Percentiles rank a stretch among this genome's conserved stretches.
These are phyloP conservation scores for Lizanozyma gosingica DNA, from an alignment of 1,139 yeast species.

Conservation along the genomic window DNA sequence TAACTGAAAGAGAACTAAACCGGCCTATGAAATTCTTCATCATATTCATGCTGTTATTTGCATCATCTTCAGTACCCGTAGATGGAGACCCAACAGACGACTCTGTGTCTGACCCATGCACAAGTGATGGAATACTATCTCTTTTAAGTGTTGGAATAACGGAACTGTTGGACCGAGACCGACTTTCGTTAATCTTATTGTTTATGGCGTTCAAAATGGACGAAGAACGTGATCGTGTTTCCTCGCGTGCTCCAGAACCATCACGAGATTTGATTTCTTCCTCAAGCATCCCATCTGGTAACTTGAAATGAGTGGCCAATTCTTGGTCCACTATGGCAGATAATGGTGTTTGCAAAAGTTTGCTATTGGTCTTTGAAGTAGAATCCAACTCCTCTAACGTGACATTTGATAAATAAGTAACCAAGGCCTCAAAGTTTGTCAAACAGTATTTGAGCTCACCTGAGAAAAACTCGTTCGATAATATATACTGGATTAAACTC, in stretches of 20 bases:
- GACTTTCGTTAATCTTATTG: slow-evolving; percentile 21
- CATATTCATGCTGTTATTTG: slow-evolving; percentile 4
- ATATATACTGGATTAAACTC: slow-evolving; percentile 21
- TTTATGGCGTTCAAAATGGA: slow-evolving; percentile 31
- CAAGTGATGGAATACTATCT: not conserved
- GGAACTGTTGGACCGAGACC: slow-evolving; percentile 16
- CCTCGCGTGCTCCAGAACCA: not conserved
- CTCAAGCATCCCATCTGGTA: slow-evolving; percentile 16
- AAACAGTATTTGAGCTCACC: slow-evolving; percentile 34
- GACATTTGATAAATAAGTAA: slow-evolving; percentile 29
- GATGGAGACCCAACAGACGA: not conserved
- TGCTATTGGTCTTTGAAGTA: slow-evolving; percentile 9
- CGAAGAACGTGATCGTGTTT: slow-evolving; percentile 27
- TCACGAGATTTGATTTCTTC: not conserved
- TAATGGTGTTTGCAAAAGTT: slow-evolving; percentile 14
- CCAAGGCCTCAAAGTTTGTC: slow-evolving; percentile 37
- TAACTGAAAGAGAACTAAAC: not conserved
- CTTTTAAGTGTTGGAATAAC: slow-evolving; percentile 4
- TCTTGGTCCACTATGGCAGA: slow-evolving; percentile 25
- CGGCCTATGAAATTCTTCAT: not conserved
- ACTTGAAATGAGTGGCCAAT: slow-evolving; percentile 17
- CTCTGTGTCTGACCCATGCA: not conserved
- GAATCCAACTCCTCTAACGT: slow-evolving; percentile 22
- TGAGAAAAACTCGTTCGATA: slow-evolving; percentile 22
- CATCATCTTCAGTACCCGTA: slow-evolving; percentile 2